Evolutionary conservation across 2,329 filamentous ascomycete genomes (phyloP).

Genomic region (Teratosphaeria viscida): DNA sequence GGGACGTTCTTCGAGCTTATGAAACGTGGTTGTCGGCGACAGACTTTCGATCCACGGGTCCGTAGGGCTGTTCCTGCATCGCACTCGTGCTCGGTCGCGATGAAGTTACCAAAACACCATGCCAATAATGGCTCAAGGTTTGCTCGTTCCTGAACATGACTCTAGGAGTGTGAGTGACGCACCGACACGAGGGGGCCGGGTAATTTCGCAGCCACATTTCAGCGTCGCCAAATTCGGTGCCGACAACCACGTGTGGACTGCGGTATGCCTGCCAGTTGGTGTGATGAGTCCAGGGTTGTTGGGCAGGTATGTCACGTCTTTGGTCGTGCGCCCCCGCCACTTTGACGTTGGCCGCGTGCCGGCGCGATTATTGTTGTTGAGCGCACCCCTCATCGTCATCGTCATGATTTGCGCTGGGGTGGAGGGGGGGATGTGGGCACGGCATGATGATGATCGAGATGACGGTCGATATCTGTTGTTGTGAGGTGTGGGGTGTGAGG

Average conservation of each 20-base stretch:
- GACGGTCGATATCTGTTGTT: too few species aligned
- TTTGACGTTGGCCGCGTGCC: background rate
- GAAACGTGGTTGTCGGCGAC: background rate
- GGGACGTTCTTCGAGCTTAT: background rate
- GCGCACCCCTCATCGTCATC: background rate
- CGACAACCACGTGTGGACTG: background rate
- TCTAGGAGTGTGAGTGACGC: background rate
- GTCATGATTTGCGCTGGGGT: too few species aligned
- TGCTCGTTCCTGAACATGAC: background rate
- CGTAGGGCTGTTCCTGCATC: background rate
- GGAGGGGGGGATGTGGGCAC: background rate
- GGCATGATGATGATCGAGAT: background rate
- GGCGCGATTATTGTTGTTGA: background rate
- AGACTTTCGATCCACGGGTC: background rate
- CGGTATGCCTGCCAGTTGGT: background rate
- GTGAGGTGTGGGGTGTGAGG: background rate
- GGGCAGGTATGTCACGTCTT: background rate
- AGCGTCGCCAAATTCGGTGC: background rate
- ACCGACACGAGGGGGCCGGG: background rate
- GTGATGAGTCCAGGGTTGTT: background rate
- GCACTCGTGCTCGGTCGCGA: background rate
- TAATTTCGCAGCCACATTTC: background rate
- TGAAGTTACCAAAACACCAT: background rate
- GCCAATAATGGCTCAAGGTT: background rate
- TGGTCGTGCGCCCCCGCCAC: background rate